These are phyloP conservation scores for Farysia itapuensis DNA, from an alignment of 1,284 basidiomycete genomes.

Conservation along the genomic window DNA sequence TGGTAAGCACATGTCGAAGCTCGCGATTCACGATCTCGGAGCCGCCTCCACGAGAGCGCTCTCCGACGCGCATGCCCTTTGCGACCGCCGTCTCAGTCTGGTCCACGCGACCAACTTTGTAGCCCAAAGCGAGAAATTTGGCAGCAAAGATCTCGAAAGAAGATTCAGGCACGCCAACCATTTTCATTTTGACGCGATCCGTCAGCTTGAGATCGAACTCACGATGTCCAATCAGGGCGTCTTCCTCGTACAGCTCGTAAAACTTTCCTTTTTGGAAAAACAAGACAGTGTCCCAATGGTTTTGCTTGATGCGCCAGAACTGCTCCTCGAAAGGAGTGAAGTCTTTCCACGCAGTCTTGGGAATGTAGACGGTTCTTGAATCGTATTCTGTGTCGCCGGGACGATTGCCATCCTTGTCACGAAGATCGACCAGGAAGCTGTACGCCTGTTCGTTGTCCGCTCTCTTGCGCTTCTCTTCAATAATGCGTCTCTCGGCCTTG, in stretches of 20 bases:
- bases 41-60: conserved; percentile 61
- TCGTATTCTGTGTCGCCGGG: conserved; percentile 89
- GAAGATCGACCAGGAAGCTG: conserved; percentile 74
- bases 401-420: conserved; percentile 79
- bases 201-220: conserved; percentile 67
- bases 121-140: conserved; percentile 68
- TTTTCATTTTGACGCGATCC: conserved; percentile 90
- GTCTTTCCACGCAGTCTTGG: conserved; percentile 73
- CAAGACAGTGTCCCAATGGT: conserved; percentile 67
- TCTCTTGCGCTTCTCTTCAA: conserved; percentile 66
- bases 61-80: conserved; percentile 66
- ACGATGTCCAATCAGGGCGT: conserved; percentile 59
- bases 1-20: conserved; percentile 92
- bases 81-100: conserved; percentile 88
- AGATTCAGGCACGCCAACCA: conserved; percentile 92
- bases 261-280: conserved; percentile 91
- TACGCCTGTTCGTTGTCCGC: conserved; percentile 79
- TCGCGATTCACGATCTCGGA: conserved; percentile 68
- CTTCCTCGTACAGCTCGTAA: conserved; percentile 59
- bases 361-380: conserved; percentile 82
- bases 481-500: conserved; percentile 74
- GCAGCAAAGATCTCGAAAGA: conserved; percentile 71
- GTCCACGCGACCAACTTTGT: conserved; percentile 94
- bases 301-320: conserved; percentile 58
- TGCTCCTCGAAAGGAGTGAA: conserved; percentile 93